phyloP scores from a whole-genome alignment of 306 rosid genomes.

The Prunus kanzakura region DNA sequence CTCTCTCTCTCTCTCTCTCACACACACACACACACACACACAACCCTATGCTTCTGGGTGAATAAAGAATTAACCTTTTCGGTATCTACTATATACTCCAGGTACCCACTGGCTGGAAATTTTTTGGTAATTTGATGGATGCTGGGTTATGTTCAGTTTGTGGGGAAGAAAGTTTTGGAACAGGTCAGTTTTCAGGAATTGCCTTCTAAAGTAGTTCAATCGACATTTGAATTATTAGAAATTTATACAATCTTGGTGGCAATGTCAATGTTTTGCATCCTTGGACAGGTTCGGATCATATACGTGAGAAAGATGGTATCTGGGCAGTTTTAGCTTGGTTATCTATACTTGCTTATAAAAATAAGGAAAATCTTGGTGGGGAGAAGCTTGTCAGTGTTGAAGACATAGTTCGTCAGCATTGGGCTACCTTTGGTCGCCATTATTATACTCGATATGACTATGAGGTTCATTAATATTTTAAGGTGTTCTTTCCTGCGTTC shows the following conservation, averaged over 20 bases:
- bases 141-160: constrained; percentile 91
- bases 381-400: constrained; percentile 88
- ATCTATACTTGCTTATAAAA: constrained; percentile 78
- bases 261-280: constrained; percentile 22
- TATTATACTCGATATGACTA: constrained; percentile 95
- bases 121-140: constrained; percentile 96
- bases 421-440: constrained; percentile 94
- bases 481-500: constrained; percentile 6
- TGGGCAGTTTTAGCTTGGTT: constrained; percentile 99
- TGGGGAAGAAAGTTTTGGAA: constrained; percentile 99
- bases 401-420: constrained; percentile 93
- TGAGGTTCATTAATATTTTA: constrained; percentile 49
- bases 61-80: constrained; percentile 2
- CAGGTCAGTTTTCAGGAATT: constrained; percentile 52
- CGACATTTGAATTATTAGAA: not conserved
- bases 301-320: constrained; percentile 98
- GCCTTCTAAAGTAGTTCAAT: constrained; percentile 13
- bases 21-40: too few relatives aligned
- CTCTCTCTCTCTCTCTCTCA: not conserved
- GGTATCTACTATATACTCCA: constrained; percentile 27
- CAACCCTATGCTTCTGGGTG: constrained; percentile 4
- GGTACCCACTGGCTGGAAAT: constrained; percentile 99
- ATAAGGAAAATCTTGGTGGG: constrained; percentile 69
- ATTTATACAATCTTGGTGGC: not conserved
- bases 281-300: constrained; percentile 88